A percentile compares a stretch with the other conserved stretches of the same genome.
Conservation (phyloP, 495 filamentous ascomycete species). For the Penicillium waksmanii region DNA sequence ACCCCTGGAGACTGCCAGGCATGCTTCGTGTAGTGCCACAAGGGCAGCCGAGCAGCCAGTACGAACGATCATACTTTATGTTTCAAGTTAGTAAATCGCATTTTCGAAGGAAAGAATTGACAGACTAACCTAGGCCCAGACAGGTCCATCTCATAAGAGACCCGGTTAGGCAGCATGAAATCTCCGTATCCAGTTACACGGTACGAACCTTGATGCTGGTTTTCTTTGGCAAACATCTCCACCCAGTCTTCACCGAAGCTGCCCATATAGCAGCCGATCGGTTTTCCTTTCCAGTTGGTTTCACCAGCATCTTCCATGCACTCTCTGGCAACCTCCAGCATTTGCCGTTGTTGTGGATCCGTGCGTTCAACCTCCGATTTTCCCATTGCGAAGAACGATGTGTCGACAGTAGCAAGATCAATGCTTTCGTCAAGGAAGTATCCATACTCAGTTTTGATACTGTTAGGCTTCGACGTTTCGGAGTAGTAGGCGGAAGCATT, state of each 20-base stretch:
- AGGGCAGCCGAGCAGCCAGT: conserved; percentile 42
- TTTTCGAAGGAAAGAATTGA: background rate
- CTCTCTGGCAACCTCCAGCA: conserved; percentile 55
- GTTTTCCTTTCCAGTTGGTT: conserved; percentile 41
- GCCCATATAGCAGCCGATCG: conserved; percentile 55
- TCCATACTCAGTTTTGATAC: conserved; percentile 33
- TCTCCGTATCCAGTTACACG: conserved; percentile 28
- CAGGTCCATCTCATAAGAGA: conserved; percentile 38
- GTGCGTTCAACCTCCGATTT: conserved; percentile 49
- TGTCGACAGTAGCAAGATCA: conserved; percentile 22
- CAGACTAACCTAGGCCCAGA: conserved; percentile 29
- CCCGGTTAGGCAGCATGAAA: conserved; percentile 33
- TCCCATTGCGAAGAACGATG: conserved; percentile 41
- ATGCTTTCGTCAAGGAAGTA: conserved; percentile 54
- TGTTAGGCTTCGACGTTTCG: conserved; percentile 20
- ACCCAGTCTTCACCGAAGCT: conserved; percentile 44
- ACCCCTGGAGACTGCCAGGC: conserved; percentile 19
- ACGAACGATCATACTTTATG: conserved; percentile 24
- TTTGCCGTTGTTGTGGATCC: conserved; percentile 60
- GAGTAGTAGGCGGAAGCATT: conserved; percentile 28
- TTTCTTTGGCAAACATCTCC: conserved; percentile 32
- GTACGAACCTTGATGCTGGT: conserved; percentile 27
- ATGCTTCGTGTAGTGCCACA: conserved; percentile 31
- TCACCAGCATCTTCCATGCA: conserved; percentile 48
- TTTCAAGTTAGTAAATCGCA: conserved; percentile 1